A percentile compares a stretch with the other conserved stretches of the same genome.
Evolutionary conservation across 2,329 filamentous ascomycete genomes (phyloP).

Genomic region (Talaromyces pinophilus): DNA sequence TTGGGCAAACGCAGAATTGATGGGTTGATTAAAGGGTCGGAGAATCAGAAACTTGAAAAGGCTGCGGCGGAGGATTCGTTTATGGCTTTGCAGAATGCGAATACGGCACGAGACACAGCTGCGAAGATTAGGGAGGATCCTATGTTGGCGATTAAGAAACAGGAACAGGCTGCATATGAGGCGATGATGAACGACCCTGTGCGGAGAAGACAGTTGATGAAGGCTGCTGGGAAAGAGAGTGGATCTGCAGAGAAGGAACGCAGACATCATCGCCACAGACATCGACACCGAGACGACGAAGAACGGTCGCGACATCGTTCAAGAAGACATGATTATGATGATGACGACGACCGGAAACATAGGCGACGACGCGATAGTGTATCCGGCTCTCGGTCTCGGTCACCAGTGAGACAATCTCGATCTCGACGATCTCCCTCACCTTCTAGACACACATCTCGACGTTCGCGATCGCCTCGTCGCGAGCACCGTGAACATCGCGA

Average conservation of each 20-base stretch:
- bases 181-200: conserved; percentile 50
- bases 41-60: conserved; percentile 80
- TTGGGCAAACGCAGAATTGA: conserved; percentile 92
- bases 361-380: conserved; percentile 39
- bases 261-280: conserved; percentile 45
- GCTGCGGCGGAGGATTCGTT: conserved; percentile 64
- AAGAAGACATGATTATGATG: conserved; percentile 25
- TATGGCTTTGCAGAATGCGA: conserved; percentile 64
- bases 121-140: conserved; percentile 89
- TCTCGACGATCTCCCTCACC: conserved; percentile 40
- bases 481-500: conserved; percentile 26
- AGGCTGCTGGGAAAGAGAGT: conserved; percentile 46
- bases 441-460: conserved; percentile 29
- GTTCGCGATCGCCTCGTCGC: conserved; percentile 19
- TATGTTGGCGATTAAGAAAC: conserved; percentile 86
- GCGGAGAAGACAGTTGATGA: conserved; percentile 59
- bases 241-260: conserved; percentile 45
- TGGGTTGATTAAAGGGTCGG: conserved; percentile 76
- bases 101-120: conserved; percentile 75
- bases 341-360: conserved; percentile 32
- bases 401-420: conserved; percentile 38
- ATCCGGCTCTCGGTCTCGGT: conserved; percentile 27
- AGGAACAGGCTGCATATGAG: conserved; percentile 80
- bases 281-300: conserved; percentile 29
- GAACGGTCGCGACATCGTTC: conserved; percentile 26